Base-by-base conservation (phyloP, 148 eudicot genomes). In the Salicornia ramosissima region DNA sequence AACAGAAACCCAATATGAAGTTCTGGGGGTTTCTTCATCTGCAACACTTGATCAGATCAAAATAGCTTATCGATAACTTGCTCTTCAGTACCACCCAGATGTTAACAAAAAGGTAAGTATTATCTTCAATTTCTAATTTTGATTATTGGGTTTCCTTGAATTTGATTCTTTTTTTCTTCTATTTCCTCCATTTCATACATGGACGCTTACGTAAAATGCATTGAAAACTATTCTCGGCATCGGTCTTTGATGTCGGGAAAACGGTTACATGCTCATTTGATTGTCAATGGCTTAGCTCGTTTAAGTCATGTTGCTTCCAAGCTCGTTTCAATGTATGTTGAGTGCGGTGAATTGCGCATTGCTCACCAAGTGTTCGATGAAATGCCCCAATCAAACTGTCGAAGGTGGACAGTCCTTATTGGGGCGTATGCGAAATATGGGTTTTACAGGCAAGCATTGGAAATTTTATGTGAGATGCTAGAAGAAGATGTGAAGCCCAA, bases 11-110 rank as follows among this genome's bases (percentile, higher is more conserved):
- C 96, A 97, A 5, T 95, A 91, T 79, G 81, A 95, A 69, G 99
- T 95, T 52, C 80, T 95, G 74, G 99, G 96, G 9, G 96, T 95
- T 50, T 82, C 94, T 26, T 75, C 93, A 0, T 78, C 88, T 80
- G 93, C 99, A 24, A 66, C 88, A 14, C 70, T 81, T 21, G 63
- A 77, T 75, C 88, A 95, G 31, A 95, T 95, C 67, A 95, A 95
- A 80, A 89, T 88, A 83, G 99, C 97, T 77, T 95, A 95, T 81
- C 78, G 99, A 25, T 91, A 82, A 82, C 87, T 95, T 64, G 99
- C 99, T 77, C 88, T 95, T 10, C 91, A 91, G 68, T 91, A 73
- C 70, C 99, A 95, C 74, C 99, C 99, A 46, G 99, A 95, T 86
- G 99, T 95, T 56, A 95, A 91, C 72, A 95, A 91, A 72, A 80